A percentile compares a stretch with the other conserved stretches of the same genome.
Evolutionary conservation across 345 rosid species (phyloP).

Genomic region (Rhodamnia rubescens): DNA sequence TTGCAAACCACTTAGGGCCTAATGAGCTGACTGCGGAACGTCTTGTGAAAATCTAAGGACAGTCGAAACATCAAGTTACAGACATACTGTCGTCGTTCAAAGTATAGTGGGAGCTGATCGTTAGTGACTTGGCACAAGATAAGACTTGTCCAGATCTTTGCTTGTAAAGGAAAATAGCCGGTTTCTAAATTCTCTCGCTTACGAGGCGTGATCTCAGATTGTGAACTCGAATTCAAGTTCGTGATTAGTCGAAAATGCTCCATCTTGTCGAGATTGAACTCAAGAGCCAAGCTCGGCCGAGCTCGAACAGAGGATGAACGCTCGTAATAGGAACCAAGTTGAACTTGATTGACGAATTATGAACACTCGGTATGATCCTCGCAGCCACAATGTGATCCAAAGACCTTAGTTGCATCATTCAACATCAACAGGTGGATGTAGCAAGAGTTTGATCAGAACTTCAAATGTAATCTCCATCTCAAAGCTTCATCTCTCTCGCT

Average conservation of each 20-base stretch:
- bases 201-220: background rate
- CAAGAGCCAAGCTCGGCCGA: background rate
- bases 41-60: background rate
- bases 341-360: background rate
- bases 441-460: background rate
- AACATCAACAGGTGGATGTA: background rate
- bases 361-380: background rate
- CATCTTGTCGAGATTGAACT: background rate
- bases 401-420: background rate
- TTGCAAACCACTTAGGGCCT: background rate
- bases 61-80: background rate
- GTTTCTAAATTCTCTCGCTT: background rate
- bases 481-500: background rate
- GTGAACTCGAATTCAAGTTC: background rate
- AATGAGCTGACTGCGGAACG: background rate
- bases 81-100: background rate
- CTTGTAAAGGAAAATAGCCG: accelerated
- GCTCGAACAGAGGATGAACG: background rate
- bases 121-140: background rate
- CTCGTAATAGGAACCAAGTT: background rate
- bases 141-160: background rate
- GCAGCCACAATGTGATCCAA: background rate
- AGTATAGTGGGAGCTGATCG: background rate
- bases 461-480: background rate
- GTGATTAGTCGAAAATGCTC: background rate